These are phyloP conservation scores for Arthrinium phaeospermum DNA, from an alignment of 2,329 filamentous ascomycete species.

Conservation along the genomic window DNA sequence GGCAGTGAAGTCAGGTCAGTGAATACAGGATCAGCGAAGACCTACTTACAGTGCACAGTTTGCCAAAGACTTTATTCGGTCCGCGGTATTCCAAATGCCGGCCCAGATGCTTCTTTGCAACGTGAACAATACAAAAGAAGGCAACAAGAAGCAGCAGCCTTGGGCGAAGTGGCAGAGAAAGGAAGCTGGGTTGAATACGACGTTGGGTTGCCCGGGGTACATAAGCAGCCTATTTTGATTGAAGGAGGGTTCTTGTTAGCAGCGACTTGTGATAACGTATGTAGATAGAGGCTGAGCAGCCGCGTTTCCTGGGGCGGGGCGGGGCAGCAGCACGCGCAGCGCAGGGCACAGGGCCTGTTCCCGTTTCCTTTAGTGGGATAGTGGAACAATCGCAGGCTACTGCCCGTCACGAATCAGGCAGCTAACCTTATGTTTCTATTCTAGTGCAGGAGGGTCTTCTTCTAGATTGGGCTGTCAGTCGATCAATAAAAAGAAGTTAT, in stretches of 20 bases:
- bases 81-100: background rate
- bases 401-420: background rate
- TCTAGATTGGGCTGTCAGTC: background rate
- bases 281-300: constrained; percentile 16
- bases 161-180: constrained; percentile 8
- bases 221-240: background rate
- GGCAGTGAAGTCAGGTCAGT: background rate
- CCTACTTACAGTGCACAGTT: background rate
- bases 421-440: constrained; percentile 3
- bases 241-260: background rate
- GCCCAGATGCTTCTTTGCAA: background rate
- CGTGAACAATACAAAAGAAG: background rate
- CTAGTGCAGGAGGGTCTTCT: background rate
- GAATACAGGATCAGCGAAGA: background rate
- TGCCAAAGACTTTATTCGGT: constrained; percentile 12
- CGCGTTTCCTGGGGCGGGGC: constrained; percentile 16
- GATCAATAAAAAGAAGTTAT: background rate
- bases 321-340: constrained; percentile 9
- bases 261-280: constrained; percentile 12
- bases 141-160: constrained; percentile 11
- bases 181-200: background rate
- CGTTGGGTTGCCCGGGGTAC: constrained; percentile 11
- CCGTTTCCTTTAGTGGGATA: background rate
- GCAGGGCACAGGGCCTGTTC: background rate
- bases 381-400: background rate